Evolutionary conservation across 257 asterid species (phyloP).

Genomic region (Penstemon barbatus): DNA sequence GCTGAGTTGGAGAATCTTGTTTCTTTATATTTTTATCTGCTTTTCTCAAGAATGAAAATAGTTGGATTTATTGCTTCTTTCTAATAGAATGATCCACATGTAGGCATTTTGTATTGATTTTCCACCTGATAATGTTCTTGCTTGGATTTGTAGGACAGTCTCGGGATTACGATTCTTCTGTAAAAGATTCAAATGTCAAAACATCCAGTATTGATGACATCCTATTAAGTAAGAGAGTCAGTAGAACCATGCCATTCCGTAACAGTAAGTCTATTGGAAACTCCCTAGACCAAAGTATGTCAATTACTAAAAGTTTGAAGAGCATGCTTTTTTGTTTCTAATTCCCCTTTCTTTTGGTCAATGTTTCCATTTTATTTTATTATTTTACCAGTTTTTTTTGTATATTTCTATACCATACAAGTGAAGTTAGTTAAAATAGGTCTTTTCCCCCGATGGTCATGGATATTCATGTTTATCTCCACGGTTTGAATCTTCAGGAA

Average conservation of each 20-base stretch:
- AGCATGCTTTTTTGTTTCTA: background rate
- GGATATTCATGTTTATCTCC: background rate
- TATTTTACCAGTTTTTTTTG: background rate
- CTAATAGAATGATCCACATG: background rate
- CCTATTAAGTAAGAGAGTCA: slow-evolving; percentile 11
- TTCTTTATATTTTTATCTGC: background rate
- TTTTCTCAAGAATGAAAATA: background rate
- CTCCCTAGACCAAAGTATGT: background rate
- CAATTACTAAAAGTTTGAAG: background rate
- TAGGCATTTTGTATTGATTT: background rate
- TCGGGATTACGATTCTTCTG: slow-evolving; percentile 9
- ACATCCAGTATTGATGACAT: slow-evolving; percentile 1
- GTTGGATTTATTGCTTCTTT: background rate
- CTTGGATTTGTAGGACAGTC: slow-evolving; percentile 15
- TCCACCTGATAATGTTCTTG: background rate
- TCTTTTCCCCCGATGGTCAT: slow-evolving; percentile 10
- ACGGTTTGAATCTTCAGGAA: slow-evolving; percentile 9
- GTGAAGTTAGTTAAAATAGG: slow-evolving; percentile 17
- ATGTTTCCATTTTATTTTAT: background rate
- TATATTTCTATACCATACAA: slow-evolving; percentile 15
- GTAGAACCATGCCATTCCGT: slow-evolving; percentile 2
- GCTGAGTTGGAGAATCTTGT: background rate
- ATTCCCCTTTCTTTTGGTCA: too few species aligned
- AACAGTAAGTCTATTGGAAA: background rate
- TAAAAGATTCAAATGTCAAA: slow-evolving; percentile 11